These are phyloP conservation scores for Ganoderma resinaceum DNA, from an alignment of 1,284 basidiomycete genomes.

Conservation along the genomic window DNA sequence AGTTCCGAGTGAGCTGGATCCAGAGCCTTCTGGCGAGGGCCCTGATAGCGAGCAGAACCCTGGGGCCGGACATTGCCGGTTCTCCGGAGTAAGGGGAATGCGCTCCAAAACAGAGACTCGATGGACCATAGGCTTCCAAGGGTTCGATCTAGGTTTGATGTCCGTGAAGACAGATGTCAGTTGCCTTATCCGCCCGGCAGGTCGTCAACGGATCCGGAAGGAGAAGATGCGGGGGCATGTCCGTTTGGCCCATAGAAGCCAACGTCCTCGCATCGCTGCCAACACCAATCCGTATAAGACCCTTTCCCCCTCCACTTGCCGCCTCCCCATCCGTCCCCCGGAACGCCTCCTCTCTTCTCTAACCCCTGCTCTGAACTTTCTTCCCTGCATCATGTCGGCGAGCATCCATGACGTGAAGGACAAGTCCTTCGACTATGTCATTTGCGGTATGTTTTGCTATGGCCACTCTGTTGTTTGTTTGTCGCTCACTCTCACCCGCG, in stretches of 20 bases:
- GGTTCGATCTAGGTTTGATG: neutral
- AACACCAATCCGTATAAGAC: conserved; percentile 9
- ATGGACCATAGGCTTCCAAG: neutral
- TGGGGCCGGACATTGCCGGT: neutral
- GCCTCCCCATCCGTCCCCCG: neutral
- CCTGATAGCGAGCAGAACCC: neutral
- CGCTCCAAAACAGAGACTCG: neutral
- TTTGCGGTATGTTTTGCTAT: conserved; percentile 32
- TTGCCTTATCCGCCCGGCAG: conserved; percentile 15
- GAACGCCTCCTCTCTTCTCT: neutral
- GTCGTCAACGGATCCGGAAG: conserved; percentile 23
- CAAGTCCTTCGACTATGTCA: conserved; percentile 41
- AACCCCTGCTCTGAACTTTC: neutral
- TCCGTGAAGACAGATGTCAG: neutral
- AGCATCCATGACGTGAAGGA: conserved; percentile 33
- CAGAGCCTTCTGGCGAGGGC: neutral
- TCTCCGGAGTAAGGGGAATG: neutral
- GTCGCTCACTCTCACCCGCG: neutral
- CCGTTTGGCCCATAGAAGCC: conserved; percentile 2
- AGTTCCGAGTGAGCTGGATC: neutral
- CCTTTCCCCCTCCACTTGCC: neutral
- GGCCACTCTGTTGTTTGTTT: neutral
- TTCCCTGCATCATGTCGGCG: conserved; percentile 28
- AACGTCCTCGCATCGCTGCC: neutral
- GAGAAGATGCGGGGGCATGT: conserved; percentile 15